These are phyloP conservation scores for Asclepias syriaca DNA, from an alignment of 257 asterid genomes.

Conservation along the genomic window DNA sequence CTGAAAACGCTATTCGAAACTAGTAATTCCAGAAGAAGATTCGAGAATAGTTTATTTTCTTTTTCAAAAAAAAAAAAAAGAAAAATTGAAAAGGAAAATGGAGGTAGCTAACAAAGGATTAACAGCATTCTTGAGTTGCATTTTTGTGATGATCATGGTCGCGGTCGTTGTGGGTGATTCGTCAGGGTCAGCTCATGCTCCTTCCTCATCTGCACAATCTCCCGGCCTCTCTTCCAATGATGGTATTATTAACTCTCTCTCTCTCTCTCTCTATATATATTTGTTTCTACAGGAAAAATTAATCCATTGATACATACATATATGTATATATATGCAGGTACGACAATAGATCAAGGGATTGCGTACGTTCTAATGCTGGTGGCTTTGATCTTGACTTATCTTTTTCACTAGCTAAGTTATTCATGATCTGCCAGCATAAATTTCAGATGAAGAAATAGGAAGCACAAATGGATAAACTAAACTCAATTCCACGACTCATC, in stretches of 20 bases:
- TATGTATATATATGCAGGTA: conserved; percentile 20
- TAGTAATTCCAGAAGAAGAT: no score
- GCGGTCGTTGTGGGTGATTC: conserved; percentile 10
- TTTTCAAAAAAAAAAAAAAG: background rate
- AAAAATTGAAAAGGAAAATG: conserved; percentile 16
- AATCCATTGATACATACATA: no score
- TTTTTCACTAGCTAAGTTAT: conserved; percentile 22
- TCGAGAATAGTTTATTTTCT: no score
- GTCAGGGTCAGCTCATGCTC: conserved; percentile 20
- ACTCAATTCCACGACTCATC: background rate
- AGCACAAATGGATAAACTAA: background rate
- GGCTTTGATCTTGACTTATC: conserved; percentile 32
- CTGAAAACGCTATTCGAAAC: no score
- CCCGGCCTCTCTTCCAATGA: conserved; percentile 7
- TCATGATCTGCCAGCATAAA: background rate
- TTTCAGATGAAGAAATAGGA: background rate
- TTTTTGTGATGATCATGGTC: conserved; percentile 18
- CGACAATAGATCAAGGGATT: conserved; percentile 32
- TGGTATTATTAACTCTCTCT: conserved; percentile 29
- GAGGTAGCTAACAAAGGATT: conserved; percentile 15
- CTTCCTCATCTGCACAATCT: conserved; percentile 5
- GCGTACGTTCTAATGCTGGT: conserved; percentile 31
- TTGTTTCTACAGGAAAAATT: conserved; percentile 6
- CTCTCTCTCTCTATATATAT: background rate
- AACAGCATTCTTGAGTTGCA: conserved; percentile 5